Conservation (phyloP, 129 eudicot genomes). For the Smallanthus sonchifolius region DNA sequence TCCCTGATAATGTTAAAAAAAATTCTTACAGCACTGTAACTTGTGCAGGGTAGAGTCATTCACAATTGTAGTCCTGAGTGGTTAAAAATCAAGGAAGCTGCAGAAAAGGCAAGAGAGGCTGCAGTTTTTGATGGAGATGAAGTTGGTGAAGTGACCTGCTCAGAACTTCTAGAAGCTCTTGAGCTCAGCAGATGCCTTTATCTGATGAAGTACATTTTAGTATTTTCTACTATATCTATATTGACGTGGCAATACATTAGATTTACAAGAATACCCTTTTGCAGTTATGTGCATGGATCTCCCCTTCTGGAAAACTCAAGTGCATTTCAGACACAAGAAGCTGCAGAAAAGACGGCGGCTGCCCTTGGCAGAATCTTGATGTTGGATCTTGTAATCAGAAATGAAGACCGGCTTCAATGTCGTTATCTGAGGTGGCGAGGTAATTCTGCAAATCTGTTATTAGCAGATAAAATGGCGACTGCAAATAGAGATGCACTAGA, state of each 20-base stretch:
- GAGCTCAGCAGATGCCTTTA: constrained; percentile 93
- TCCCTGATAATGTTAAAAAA: constrained; percentile 8
- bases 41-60: constrained; percentile 83
- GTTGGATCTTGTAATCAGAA: constrained; percentile 94
- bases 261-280: constrained; percentile 6
- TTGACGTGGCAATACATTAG: background rate
- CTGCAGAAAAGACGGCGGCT: constrained; percentile 75
- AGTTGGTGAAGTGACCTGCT: constrained; percentile 92
- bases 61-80: constrained; percentile 85
- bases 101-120: constrained; percentile 77
- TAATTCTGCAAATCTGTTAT: constrained; percentile 72
- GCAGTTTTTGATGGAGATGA: constrained; percentile 77
- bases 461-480: constrained; percentile 64
- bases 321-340: constrained; percentile 68
- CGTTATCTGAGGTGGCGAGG: constrained; percentile 95
- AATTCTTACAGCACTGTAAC: background rate
- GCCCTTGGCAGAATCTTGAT: constrained; percentile 91
- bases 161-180: constrained; percentile 97
- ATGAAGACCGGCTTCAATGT: constrained; percentile 96
- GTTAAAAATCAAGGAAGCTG: constrained; percentile 91
- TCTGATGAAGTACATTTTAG: constrained; percentile 63
- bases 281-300: constrained; percentile 93
- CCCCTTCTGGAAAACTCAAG: constrained; percentile 75
- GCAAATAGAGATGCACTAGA: constrained; percentile 60
- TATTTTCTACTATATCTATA: constrained; percentile 5